Conservation (phyloP, 129 eudicot species). For the sunflower (Helianthus annuus) region DNA sequence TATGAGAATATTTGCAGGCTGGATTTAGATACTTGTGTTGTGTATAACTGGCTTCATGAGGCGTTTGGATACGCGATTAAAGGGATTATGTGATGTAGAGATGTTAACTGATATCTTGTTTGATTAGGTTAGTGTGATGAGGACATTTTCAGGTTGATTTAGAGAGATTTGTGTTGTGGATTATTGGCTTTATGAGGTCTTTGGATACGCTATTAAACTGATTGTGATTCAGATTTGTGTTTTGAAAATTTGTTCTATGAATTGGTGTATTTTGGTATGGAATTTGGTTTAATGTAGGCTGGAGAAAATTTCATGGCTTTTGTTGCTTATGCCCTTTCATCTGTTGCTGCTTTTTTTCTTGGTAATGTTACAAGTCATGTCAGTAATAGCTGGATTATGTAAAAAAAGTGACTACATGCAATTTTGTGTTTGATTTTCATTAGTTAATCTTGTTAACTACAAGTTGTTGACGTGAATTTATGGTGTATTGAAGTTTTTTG, state of each 20-base stretch:
- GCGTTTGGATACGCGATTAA: too few relatives aligned
- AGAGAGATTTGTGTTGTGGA: conserved; percentile 11
- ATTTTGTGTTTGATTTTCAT: neutral
- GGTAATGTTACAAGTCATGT: too few relatives aligned
- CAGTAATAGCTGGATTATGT: neutral
- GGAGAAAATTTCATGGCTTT: neutral
- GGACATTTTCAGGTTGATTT: conserved; percentile 5
- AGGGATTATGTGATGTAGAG: too few relatives aligned
- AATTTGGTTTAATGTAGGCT: neutral
- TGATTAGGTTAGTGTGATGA: neutral
- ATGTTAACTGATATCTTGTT: neutral
- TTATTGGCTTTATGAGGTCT: neutral
- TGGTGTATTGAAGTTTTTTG: neutral
- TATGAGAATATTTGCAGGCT: too few relatives aligned
- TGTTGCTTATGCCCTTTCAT: neutral
- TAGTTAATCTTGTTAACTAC: neutral
- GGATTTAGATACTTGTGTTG: too few relatives aligned
- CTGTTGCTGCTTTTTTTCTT: neutral
- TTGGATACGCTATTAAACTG: neutral
- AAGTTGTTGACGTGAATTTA: neutral
- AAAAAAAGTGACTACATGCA: conserved; percentile 1
- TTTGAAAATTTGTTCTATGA: neutral
- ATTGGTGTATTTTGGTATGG: conserved; percentile 1
- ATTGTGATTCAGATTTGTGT: neutral
- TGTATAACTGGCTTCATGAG: too few relatives aligned